A percentile compares a stretch with the other conserved stretches of the same genome.
phyloP scores from a whole-genome alignment of 2,329 filamentous ascomycete genomes.

The Sporothrix curviconia region DNA sequence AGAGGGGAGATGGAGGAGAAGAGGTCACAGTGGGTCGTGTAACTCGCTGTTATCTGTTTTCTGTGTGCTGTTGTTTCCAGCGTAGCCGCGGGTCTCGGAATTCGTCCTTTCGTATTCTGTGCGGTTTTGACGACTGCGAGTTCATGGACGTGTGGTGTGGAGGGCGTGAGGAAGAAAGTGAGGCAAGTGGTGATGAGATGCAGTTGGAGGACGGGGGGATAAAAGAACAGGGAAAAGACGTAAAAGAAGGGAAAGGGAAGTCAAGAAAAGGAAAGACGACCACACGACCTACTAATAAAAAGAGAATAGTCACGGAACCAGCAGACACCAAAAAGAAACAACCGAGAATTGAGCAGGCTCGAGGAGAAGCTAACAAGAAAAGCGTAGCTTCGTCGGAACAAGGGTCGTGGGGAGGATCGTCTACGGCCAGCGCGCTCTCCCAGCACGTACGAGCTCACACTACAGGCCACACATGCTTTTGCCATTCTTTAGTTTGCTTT shows the following conservation, averaged over 20 bases:
- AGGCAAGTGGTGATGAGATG: neutral
- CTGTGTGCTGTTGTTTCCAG: neutral
- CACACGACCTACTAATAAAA: slow-evolving; percentile 5
- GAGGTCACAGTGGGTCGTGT: neutral
- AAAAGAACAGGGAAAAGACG: neutral
- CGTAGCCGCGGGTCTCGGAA: slow-evolving; percentile 16
- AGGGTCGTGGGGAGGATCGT: too few relatives aligned
- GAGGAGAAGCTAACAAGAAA: neutral
- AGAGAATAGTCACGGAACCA: neutral
- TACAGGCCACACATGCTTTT: neutral
- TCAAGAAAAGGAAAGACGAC: neutral
- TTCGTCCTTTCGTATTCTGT: slow-evolving; percentile 22
- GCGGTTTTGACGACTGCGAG: slow-evolving; percentile 20
- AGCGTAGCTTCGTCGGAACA: neutral
- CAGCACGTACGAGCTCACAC: too few relatives aligned
- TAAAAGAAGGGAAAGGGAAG: neutral
- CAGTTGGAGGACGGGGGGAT: neutral
- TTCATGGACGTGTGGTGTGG: slow-evolving; percentile 16
- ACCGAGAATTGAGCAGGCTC: slow-evolving; percentile 1
- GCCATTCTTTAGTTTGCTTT: neutral
- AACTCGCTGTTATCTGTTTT: too few relatives aligned
- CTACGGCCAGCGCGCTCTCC: too few relatives aligned
- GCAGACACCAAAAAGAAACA: slow-evolving; percentile 5
- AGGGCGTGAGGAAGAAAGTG: neutral
- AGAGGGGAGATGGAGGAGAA: neutral